Base-by-base conservation (phyloP, 2,329 filamentous ascomycete species). In the Hymenoscyphus salicellus region DNA sequence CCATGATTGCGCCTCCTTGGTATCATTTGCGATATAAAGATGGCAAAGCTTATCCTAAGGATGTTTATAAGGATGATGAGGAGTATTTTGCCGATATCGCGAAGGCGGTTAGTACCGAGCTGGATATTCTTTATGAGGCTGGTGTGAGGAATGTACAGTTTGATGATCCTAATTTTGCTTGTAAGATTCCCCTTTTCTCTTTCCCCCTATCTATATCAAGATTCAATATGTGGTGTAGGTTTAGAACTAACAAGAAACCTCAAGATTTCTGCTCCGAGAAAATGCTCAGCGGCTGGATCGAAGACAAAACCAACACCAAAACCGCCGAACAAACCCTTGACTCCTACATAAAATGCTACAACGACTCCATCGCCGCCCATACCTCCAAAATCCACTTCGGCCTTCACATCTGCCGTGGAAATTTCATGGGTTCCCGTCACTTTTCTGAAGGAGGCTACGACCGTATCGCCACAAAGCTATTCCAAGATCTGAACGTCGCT, bases 261-360 rank as follows among this genome's bases (percentile, higher is more conserved):
- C 16, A 17, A 89, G 87, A 91, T 76, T 92, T 92, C 77, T 92
- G 89, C 78, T 89, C 86, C 23, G 81, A 89, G 64, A 86, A 87
- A 75, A 91, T 92, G 84, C 82, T 90, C 55, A 78, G 84, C 57
- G 89, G 89, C 32, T 92, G 88, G 86, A 78, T 83, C 57, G 83
- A 87, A 70, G 92, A 93, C 75, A 57, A 73, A 68, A 63, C 69
- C 60, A 36, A 73, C 58, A 84, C 83, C 63, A 85, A 87, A 75
- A 84, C 84, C 1, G 84, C 89, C 6, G 89, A 91, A 58, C 85
- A 89, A 71, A 85, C 91, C 52, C 84, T 93, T 20, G 88, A 91
- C 71, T 85, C 88, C 28, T 93, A 93, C 77, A 89, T 93, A 76
- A 81, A 84, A 68, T 86, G 91, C 70, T 93, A 93, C 81, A 93